phyloP scores from a whole-genome alignment of 2,329 filamentous ascomycete species.

The Penicillium italicum region DNA sequence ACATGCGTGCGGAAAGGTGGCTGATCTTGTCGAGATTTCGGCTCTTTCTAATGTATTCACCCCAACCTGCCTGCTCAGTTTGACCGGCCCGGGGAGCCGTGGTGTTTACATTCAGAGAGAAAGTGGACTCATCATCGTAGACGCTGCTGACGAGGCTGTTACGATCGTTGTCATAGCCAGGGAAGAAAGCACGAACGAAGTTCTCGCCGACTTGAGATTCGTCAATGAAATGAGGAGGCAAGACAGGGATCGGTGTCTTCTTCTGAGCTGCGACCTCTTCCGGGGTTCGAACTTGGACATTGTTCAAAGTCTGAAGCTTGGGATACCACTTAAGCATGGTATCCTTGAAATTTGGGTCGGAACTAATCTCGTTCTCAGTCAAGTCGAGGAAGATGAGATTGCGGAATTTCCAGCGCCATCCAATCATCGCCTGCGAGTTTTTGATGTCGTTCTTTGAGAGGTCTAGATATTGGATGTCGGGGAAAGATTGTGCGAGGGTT shows the following conservation, averaged over 20 bases:
- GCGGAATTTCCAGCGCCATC: slow-evolving; percentile 76
- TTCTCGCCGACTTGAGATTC: slow-evolving; percentile 69
- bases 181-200: slow-evolving; percentile 72
- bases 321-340: slow-evolving; percentile 81
- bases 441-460: slow-evolving; percentile 78
- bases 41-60: slow-evolving; percentile 70
- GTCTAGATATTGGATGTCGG: slow-evolving; percentile 82
- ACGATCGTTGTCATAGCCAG: slow-evolving; percentile 69
- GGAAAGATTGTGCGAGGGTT: slow-evolving; percentile 72
- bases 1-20: slow-evolving; percentile 57
- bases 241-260: slow-evolving; percentile 60
- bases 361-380: slow-evolving; percentile 69
- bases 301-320: slow-evolving; percentile 72
- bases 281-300: slow-evolving; percentile 66
- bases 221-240: slow-evolving; percentile 68
- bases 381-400: slow-evolving; percentile 77
- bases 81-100: slow-evolving; percentile 51
- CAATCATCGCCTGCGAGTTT: slow-evolving; percentile 63
- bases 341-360: slow-evolving; percentile 58
- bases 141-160: slow-evolving; percentile 59
- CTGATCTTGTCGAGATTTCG: slow-evolving; percentile 72
- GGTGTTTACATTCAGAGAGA: slow-evolving; percentile 72
- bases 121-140: slow-evolving; percentile 72
- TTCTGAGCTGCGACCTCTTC: slow-evolving; percentile 62
- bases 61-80: slow-evolving; percentile 56